Base-by-base conservation (phyloP, 768 basidiomycete genomes). In the Collybia nuda region DNA sequence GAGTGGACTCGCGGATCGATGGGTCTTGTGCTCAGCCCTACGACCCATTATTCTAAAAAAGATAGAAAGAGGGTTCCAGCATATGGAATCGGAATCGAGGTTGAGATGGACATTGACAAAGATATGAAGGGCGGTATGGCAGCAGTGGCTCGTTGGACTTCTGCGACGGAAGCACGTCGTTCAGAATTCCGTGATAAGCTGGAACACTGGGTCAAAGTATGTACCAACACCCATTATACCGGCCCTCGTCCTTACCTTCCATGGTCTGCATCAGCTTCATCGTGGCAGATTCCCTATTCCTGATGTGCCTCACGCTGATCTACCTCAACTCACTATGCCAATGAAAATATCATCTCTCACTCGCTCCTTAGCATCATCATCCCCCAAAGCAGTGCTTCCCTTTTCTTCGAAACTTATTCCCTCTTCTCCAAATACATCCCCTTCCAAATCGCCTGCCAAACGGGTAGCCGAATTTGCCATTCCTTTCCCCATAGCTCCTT, bases 81-180 rank as follows among this genome's bases (percentile, higher is more conserved):
- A 1, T 93, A 92, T 64, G 91, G 90, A 7, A 79, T 93, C 54
- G 91, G 91, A 1, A 89, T 93, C 44, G 88, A 93, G 67, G 89
- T 92, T 21, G 88, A 92, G 57, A 86, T 90, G 73, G 83, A 91
- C 59, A 80, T 90, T 48, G 88, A 90, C 67, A 88, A 88, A 68
- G 83, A 80, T 58, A 84, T 88, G 85, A 73, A 73, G 18, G 82
- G 79, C 40, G 89, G 90, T n/a, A 92, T 93, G 86, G 88, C 89
- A 32, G 88, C 90, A 23, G 88, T 93, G 39, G 90, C 91, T 46
- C 81, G 89, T 49, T 93, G 91, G 91, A 91, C 91, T 2, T 81
- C 86, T 23, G 82, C 75, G 39, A 69, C 78, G 32, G 87, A 89
- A 48, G 69, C 68, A 28, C 80, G 91, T 47, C 79, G 83, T 48